Evolutionary conservation across 192 early-diverging fungal genomes (phyloP).

Genomic region (Backusella psychrophila): DNA sequence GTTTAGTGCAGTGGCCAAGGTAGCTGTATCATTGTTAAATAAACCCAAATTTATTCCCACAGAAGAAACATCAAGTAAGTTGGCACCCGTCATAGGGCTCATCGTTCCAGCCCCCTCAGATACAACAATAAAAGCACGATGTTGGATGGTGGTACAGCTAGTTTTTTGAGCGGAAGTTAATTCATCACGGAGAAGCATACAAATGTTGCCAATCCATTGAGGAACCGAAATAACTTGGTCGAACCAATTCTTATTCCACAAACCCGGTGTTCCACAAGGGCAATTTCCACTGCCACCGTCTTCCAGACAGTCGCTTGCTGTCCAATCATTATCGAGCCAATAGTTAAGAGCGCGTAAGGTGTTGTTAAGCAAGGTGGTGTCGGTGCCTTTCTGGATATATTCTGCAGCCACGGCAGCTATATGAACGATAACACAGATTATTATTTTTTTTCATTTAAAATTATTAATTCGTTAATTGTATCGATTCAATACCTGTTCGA

Average conservation of each 20-base stretch:
- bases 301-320: background rate
- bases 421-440: background rate
- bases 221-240: slow-evolving; percentile 18
- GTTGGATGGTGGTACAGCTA: slow-evolving; percentile 11
- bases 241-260: slow-evolving; percentile 35
- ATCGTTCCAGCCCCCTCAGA: background rate
- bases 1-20: slow-evolving; percentile 6
- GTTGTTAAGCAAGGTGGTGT: background rate
- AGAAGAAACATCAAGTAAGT: slow-evolving; percentile 20
- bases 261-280: slow-evolving; percentile 29
- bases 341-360: slow-evolving; percentile 13
- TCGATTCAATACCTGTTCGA: background rate
- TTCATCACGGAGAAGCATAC: slow-evolving; percentile 4
- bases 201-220: background rate
- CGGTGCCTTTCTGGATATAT: background rate
- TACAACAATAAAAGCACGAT: slow-evolving; percentile 4
- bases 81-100: slow-evolving; percentile 19
- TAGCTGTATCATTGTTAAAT: slow-evolving; percentile 5
- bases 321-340: slow-evolving; percentile 23
- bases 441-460: background rate
- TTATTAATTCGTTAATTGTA: background rate
- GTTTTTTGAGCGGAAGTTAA: background rate
- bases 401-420: background rate
- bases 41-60: slow-evolving; percentile 18
- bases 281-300: slow-evolving; percentile 18